Evolutionary conservation across 176 grass and related monocot genomes (phyloP).

Genomic region (Oryza coarctata): DNA sequence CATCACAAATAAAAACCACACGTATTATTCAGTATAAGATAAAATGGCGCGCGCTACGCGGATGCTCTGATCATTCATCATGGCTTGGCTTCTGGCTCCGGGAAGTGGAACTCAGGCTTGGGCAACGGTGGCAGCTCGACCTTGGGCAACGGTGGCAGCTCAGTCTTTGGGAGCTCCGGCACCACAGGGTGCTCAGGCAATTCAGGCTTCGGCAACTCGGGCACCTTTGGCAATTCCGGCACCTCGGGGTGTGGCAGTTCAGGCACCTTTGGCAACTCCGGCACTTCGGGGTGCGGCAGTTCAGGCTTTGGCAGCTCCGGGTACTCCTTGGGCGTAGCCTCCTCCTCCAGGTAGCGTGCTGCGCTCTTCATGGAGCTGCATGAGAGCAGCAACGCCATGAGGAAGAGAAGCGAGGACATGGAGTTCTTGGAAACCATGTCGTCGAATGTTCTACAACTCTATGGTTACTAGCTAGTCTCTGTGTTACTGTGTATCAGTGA

Average conservation of each 20-base stretch:
- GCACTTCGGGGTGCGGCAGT: neutral
- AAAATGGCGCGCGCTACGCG: neutral
- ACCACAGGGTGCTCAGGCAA: neutral
- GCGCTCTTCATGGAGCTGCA: neutral
- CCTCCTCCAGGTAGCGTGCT: neutral
- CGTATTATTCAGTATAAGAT: neutral
- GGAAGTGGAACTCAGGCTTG: slow-evolving; percentile 22
- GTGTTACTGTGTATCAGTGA: neutral
- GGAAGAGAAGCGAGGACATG: neutral
- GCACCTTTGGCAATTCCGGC: neutral
- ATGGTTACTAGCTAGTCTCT: too few relatives aligned
- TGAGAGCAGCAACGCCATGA: neutral
- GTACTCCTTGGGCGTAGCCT: neutral
- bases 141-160: slow-evolving; percentile 10
- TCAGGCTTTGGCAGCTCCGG: neutral
- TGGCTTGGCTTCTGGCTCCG: slow-evolving; percentile 26
- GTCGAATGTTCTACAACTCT: neutral
- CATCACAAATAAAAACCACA: neutral
- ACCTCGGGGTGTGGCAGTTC: neutral
- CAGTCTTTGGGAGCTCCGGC: neutral
- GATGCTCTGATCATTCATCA: neutral
- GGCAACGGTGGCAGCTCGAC: neutral
- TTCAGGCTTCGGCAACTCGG: neutral
- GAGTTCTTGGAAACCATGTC: neutral
- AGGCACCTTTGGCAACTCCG: neutral